Evolutionary conservation across 2,329 filamentous ascomycete genomes (phyloP).

Genomic region (Sphaerulina populicola): DNA sequence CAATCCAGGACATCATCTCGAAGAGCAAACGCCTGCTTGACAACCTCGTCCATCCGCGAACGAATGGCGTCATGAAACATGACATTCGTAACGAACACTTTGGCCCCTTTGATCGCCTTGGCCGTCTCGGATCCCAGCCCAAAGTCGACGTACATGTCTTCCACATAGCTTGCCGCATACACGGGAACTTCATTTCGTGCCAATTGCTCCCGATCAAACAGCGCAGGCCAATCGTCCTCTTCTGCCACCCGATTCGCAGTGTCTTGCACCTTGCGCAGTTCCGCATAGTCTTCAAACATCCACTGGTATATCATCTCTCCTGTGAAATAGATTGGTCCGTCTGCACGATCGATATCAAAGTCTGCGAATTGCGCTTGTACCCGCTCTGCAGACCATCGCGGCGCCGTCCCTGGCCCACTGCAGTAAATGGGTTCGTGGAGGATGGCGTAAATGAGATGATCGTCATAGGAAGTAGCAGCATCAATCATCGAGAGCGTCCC

Average conservation of each 20-base stretch:
- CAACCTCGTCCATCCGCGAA: constrained; percentile 63
- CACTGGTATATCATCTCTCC: constrained; percentile 89
- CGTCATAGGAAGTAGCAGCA: constrained; percentile 59
- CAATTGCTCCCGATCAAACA: constrained; percentile 70
- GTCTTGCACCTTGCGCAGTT: constrained; percentile 60
- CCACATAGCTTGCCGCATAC: constrained; percentile 72
- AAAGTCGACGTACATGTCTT: constrained; percentile 90
- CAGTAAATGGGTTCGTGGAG: constrained; percentile 87
- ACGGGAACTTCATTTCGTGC: constrained; percentile 72
- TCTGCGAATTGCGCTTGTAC: constrained; percentile 46
- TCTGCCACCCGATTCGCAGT: constrained; percentile 64
- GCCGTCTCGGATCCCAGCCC: constrained; percentile 66
- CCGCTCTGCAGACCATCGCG: constrained; percentile 67
- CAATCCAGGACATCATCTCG: constrained; percentile 60
- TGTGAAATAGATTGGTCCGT: constrained; percentile 63
- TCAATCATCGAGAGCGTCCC: constrained; percentile 64
- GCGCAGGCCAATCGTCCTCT: constrained; percentile 59
- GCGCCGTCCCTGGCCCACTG: constrained; percentile 48
- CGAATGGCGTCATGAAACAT: constrained; percentile 82
- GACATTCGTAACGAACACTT: constrained; percentile 74
- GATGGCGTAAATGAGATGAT: constrained; percentile 72
- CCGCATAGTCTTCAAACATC: constrained; percentile 72
- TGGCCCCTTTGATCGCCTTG: constrained; percentile 62
- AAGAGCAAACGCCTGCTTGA: constrained; percentile 66
- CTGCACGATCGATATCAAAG: constrained; percentile 41